Percentiles rank a stretch among this genome's conserved stretches.
phyloP scores from a whole-genome alignment of 306 rosid genomes.

The Vigna unguiculata region DNA sequence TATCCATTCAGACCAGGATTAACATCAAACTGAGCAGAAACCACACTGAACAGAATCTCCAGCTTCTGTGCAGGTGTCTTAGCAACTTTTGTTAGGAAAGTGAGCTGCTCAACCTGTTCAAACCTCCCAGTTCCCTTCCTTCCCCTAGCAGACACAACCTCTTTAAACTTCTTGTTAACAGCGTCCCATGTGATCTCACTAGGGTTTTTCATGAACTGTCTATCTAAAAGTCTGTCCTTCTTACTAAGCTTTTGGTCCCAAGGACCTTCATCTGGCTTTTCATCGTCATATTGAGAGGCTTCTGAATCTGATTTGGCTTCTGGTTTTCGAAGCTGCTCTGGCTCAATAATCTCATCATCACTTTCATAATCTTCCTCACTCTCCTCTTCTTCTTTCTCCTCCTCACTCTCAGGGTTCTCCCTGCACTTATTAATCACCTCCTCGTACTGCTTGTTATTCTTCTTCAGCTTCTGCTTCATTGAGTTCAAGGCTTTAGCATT shows the following conservation, averaged over 20 bases:
- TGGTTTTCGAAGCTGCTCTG: conserved; percentile 60
- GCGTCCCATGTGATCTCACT: conserved; percentile 93
- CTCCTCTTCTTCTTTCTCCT: conserved; percentile 66
- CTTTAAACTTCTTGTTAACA: conserved; percentile 93
- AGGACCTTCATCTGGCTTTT: conserved; percentile 50
- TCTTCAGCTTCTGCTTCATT: conserved; percentile 97
- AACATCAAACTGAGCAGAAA: conserved; percentile 97
- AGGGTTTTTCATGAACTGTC: conserved; percentile 85
- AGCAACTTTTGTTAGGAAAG: conserved; percentile 93
- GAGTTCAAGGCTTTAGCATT: conserved; percentile 97
- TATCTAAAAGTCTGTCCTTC: conserved; percentile 81
- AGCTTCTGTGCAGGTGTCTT: conserved; percentile 99
- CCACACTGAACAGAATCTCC: conserved; percentile 86
- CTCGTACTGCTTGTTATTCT: conserved; percentile 92
- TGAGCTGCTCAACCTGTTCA: conserved; percentile 95
- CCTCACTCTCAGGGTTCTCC: conserved; percentile 89
- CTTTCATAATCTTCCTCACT: conserved; percentile 62
- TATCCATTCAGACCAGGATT: conserved; percentile 93
- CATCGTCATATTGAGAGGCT: conserved; percentile 53
- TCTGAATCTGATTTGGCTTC: conserved; percentile 60
- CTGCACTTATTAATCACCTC: conserved; percentile 70
- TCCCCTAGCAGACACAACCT: conserved; percentile 95
- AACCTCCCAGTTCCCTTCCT: conserved; percentile 97
- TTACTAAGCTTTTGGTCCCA: conserved; percentile 82
- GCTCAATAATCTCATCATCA: conserved; percentile 67